Conservation (phyloP, 371 early-diverging fungal genomes). For the Mortierella sp. region DNA sequence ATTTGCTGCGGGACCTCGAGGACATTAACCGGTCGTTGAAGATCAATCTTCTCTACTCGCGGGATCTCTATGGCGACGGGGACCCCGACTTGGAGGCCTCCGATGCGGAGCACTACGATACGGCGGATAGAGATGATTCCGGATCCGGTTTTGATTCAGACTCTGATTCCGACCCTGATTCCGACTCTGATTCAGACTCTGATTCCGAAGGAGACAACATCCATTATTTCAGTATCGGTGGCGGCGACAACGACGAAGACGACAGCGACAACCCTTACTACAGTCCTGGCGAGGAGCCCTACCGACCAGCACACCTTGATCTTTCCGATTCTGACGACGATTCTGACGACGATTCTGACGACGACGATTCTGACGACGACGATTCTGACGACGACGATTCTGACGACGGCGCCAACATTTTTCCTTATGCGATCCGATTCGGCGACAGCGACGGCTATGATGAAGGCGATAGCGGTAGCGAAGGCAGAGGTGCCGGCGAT, state of each 20-base stretch:
- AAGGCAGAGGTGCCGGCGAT: neutral
- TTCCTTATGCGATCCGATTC: neutral
- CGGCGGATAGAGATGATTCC: neutral
- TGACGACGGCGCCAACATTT: neutral
- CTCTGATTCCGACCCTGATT: too few relatives aligned
- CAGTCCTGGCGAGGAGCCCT: neutral
- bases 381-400: too few relatives aligned
- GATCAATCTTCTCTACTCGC: neutral
- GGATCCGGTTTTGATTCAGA: neutral
- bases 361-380: too few relatives aligned
- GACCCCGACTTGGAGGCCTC: neutral
- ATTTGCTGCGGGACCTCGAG: neutral
- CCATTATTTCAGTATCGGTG: neutral
- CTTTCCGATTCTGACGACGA: neutral
- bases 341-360: too few relatives aligned
- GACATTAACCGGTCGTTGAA: neutral
- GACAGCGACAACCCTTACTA: neutral
- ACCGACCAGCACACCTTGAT: neutral
- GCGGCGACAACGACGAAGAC: neutral
- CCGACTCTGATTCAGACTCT: too few relatives aligned
- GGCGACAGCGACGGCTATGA: neutral
- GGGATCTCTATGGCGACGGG: neutral
- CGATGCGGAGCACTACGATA: neutral
- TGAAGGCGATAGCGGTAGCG: neutral
- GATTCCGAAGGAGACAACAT: neutral